phyloP scores from a whole-genome alignment of 805 yeast species.

The Lipomyces orientalis region DNA sequence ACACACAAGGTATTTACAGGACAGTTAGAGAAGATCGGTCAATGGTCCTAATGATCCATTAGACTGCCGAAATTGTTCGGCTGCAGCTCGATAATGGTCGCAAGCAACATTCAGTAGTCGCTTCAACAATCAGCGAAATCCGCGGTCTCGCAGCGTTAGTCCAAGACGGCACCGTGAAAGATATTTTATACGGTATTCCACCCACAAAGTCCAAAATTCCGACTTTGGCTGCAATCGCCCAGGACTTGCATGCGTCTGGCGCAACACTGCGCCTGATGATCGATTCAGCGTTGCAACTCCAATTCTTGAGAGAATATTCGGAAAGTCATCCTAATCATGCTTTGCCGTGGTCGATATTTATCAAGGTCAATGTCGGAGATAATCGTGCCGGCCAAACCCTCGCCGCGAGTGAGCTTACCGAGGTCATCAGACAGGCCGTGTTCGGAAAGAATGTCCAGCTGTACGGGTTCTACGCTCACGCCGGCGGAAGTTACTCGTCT shows the following conservation, averaged over 20 bases:
- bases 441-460: constrained; percentile 39
- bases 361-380: constrained; percentile 75
- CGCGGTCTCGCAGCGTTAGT: constrained; percentile 55
- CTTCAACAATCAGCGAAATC: constrained; percentile 73
- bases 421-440: constrained; percentile 46
- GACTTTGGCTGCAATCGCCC: constrained; percentile 49
- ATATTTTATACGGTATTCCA: constrained; percentile 63
- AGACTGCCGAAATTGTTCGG: constrained; percentile 63
- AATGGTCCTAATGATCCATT: constrained; percentile 50
- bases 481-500: constrained; percentile 73
- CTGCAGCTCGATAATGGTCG: constrained; percentile 46
- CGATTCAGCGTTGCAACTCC: constrained; percentile 65
- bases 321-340: constrained; percentile 40
- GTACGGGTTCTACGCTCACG: constrained; percentile 78
- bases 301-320: constrained; percentile 30
- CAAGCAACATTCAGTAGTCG: constrained; percentile 60
- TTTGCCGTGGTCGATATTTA: constrained; percentile 61
- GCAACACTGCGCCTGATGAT: constrained; percentile 56
- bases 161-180: constrained; percentile 52
- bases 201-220: constrained; percentile 55
- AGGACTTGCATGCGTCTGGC: constrained; percentile 47
- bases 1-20: constrained; percentile 63
- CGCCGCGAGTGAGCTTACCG: constrained; percentile 48
- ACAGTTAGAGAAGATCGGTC: not conserved
- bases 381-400: constrained; percentile 65